phyloP scores from a whole-genome alignment of 495 filamentous ascomycete species.

The Penicilliopsis zonata region DNA sequence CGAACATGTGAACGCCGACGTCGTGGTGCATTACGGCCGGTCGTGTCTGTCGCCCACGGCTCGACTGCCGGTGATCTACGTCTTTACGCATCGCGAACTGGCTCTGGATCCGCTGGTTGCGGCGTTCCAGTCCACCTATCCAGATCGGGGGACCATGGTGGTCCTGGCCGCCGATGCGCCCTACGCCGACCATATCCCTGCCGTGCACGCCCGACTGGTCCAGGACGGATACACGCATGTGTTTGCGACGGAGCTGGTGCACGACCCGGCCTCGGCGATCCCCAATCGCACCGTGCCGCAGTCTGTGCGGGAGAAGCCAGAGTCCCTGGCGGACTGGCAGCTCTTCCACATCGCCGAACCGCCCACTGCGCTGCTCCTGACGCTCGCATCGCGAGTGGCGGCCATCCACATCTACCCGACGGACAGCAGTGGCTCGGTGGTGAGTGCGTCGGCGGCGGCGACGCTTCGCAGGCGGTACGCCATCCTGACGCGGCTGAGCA shows the following conservation, averaged over 20 bases:
- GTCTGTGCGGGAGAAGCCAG: conserved; percentile 30
- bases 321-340: conserved; percentile 53
- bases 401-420: conserved; percentile 70
- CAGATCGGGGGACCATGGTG: conserved; percentile 47
- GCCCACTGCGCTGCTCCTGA: conserved; percentile 72
- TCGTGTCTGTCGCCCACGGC: conserved; percentile 87
- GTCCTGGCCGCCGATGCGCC: conserved; percentile 86
- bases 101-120: conserved; percentile 40
- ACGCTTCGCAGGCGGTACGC: conserved; percentile 79
- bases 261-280: conserved; percentile 66
- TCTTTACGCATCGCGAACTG: conserved; percentile 69
- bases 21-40: conserved; percentile 88
- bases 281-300: conserved; percentile 68
- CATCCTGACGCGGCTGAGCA: conserved; percentile 68
- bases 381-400: conserved; percentile 70
- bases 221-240: conserved; percentile 57
- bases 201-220: conserved; percentile 36
- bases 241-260: conserved; percentile 56
- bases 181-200: conserved; percentile 56
- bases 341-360: conserved; percentile 87
- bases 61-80: conserved; percentile 78
- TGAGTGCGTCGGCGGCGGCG: conserved; percentile 37
- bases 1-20: conserved; percentile 83
- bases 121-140: conserved; percentile 59
- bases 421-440: conserved; percentile 16